Evolutionary conservation across 331 rosid genomes (phyloP), one percentile per base, ranked within the genome.

Genomic region (Rosa hybrid): DNA sequence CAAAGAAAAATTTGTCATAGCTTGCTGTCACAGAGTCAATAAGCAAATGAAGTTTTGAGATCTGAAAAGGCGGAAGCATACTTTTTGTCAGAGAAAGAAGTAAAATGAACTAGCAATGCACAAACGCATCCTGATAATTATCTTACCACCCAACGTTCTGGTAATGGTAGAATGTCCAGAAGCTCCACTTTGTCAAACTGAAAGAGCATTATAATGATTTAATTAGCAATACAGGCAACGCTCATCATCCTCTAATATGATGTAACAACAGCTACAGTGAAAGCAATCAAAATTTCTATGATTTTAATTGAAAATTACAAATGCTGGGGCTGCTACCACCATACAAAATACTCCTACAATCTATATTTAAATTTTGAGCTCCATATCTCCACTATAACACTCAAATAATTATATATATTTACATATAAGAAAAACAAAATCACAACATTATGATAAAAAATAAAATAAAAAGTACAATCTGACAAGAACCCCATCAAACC

Each of bases 81-180:
- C 74, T 64, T 51, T 76, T 72, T 27, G 25, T 69, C 75, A 54
- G 72, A 68, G 42, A 48, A 44, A 51, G 73, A 56, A 70, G 75
- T 68, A 74, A 23, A 44, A 45, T 73, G 50, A 79, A 49, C 54
- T 42, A 30, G 57, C 64, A 75, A 71, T 30, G 74, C 18, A 63
- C 44, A 80, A 74, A 73, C 11, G 13, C 63, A 23, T 68, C 50
- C 63, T 39, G 74, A 80, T 69, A 54, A 71, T 54, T 69, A 39
- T 76, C 94, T 92, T 88, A 94, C 98, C 97, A 92, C 94, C 98
- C 98, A 94, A 81, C 93, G 84, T 89, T 94, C 98, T 63, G 98
- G 87, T 69, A 94, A 88, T 76, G 98, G 96, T 75, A 94, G 87
- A 84, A 71, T 82, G 77, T 51, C 84, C 46, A 94, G 84, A 71